Evolutionary conservation across 345 rosid species (phyloP).

Genomic region (Hibiscus tridactylites): DNA sequence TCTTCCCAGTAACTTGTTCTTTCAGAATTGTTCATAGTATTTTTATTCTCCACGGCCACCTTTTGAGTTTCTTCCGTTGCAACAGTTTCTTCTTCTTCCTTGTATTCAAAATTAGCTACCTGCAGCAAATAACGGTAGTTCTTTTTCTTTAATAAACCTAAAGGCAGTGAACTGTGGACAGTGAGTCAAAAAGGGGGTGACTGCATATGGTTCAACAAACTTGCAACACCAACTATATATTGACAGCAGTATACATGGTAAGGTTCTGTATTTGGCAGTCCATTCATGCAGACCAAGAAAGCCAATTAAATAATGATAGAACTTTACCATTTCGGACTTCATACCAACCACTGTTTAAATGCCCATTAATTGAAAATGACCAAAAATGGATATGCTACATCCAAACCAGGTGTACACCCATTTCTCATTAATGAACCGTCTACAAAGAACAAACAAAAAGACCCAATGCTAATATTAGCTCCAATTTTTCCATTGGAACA

Average conservation of each 20-base stretch:
- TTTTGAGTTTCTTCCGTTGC: constrained; percentile 62
- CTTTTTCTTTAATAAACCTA: not conserved
- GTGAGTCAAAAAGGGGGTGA: not conserved
- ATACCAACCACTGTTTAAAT: not conserved
- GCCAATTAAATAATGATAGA: not conserved
- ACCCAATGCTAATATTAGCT: not conserved
- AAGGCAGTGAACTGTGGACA: constrained; percentile 4
- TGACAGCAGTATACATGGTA: not conserved
- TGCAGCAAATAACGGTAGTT: constrained; percentile 18
- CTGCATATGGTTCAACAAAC: not conserved
- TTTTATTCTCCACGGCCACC: constrained; percentile 47
- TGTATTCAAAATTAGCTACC: constrained; percentile 97
- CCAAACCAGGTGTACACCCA: not conserved
- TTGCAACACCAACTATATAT: not conserved
- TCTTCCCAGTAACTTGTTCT: constrained; percentile 91
- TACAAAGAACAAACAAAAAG: not conserved
- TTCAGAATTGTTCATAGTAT: constrained; percentile 46
- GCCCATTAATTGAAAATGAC: not conserved
- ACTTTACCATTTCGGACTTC: not conserved
- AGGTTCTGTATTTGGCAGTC: not conserved
- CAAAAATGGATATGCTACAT: not conserved
- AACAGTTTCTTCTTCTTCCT: constrained; percentile 70
- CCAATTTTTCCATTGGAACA: not conserved
- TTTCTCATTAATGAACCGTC: not conserved
- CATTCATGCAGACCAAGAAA: not conserved